These are phyloP conservation scores for Trichomonas tenax DNA, from an alignment of 208 protist genomes.

Conservation along the genomic window DNA sequence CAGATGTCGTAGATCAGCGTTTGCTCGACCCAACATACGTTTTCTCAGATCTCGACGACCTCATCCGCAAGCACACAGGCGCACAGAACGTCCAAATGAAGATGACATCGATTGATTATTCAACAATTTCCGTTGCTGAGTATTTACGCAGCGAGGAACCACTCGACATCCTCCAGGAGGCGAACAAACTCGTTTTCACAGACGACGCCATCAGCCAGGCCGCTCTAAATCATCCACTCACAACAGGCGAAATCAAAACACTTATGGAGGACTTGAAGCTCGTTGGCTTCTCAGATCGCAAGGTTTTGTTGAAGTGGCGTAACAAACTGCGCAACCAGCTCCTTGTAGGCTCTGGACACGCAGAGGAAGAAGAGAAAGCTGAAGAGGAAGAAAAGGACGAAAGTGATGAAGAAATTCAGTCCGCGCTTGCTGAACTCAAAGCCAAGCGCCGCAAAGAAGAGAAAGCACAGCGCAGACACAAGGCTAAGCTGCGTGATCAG, in stretches of 20 bases:
- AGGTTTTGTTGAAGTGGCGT: neutral
- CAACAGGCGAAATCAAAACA: neutral
- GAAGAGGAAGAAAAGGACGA: neutral
- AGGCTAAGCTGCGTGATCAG: neutral
- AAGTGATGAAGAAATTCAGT: neutral
- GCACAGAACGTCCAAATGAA: neutral
- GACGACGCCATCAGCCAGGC: neutral
- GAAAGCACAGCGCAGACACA: neutral
- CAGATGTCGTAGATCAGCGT: slow-evolving; percentile 64
- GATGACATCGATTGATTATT: neutral
- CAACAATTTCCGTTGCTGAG: neutral
- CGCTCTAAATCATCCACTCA: neutral
- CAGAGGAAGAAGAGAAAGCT: neutral
- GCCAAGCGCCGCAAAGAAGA: neutral
- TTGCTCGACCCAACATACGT: slow-evolving; percentile 24
- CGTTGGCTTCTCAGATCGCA: neutral
- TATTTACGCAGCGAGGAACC: neutral
- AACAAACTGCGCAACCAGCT: neutral
- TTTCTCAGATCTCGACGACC: neutral
- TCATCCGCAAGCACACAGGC: neutral
- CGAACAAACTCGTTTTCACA: neutral
- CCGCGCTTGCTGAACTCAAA: neutral
- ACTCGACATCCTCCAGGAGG: neutral
- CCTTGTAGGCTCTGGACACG: neutral
- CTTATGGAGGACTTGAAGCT: neutral